Evolutionary conservation across 2,329 filamentous ascomycete species (phyloP).

Genomic region (Colletotrichum tamarilloi): DNA sequence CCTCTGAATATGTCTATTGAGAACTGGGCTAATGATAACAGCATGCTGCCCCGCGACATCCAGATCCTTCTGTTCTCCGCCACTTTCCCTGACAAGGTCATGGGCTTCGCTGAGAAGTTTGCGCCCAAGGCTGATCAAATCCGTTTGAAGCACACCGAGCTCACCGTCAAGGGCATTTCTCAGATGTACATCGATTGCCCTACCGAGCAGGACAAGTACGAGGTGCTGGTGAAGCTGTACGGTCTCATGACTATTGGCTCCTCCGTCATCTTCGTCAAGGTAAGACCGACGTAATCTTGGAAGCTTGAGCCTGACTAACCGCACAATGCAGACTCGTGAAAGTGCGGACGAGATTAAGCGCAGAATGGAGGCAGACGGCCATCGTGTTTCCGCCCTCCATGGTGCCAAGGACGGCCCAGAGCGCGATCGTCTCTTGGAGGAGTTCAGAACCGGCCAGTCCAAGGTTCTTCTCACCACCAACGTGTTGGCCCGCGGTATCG

Average conservation of each 20-base stretch:
- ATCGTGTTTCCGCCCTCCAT: constrained; percentile 90
- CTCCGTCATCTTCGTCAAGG: constrained; percentile 97
- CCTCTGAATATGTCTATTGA: background rate
- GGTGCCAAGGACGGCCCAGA: constrained; percentile 86
- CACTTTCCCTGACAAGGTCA: constrained; percentile 88
- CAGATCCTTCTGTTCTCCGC: constrained; percentile 97
- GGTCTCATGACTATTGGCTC: constrained; percentile 96
- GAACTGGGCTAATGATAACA: constrained; percentile 53
- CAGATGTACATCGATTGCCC: constrained; percentile 98
- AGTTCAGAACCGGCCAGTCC: constrained; percentile 86
- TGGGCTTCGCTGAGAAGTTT: constrained; percentile 85
- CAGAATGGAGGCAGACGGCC: constrained; percentile 88
- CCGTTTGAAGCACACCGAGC: constrained; percentile 87
- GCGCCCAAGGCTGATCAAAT: constrained; percentile 88
- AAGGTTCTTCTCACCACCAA: constrained; percentile 99
- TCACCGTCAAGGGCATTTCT: constrained; percentile 96
- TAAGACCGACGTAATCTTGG: constrained; percentile 48
- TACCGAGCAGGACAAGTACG: constrained; percentile 84
- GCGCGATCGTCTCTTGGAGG: constrained; percentile 85
- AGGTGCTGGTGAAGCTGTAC: constrained; percentile 90
- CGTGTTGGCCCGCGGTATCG: constrained; percentile 94
- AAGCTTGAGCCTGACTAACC: background rate
- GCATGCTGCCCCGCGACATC: constrained; percentile 77
- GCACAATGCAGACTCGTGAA: constrained; percentile 73
- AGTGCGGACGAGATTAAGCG: constrained; percentile 87